Conservation (phyloP, 73 alveolate genomes). For the Paramecium sonneborni region DNA sequence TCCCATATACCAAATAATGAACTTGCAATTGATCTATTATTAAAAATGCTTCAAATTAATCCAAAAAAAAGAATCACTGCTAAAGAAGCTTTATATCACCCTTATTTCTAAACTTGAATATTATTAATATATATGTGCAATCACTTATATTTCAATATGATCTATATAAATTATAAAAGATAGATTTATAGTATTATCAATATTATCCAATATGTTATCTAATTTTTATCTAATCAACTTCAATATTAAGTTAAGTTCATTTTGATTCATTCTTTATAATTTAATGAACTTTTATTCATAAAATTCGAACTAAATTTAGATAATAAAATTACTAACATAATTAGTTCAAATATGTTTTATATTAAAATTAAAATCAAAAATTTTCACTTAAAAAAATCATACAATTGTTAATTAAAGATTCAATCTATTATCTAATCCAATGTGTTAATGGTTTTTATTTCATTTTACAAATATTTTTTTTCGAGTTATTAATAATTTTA, state of each 20-base stretch:
- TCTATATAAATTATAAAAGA: neutral
- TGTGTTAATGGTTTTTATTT: too few relatives aligned
- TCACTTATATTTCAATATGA: neutral
- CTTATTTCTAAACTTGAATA: neutral
- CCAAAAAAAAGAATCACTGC: slow-evolving; percentile 64
- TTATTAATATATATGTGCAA: neutral
- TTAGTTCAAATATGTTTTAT: too few relatives aligned
- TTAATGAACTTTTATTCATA: too few relatives aligned
- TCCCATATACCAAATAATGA: slow-evolving; percentile 23
- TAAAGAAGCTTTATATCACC: slow-evolving; percentile 58
- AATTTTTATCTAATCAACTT: neutral
- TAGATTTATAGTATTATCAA: neutral
- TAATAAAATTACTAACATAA: too few relatives aligned
- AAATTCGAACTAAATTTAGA: too few relatives aligned
- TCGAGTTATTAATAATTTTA: too few relatives aligned
- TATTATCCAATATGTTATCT: neutral
- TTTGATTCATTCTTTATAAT: neutral
- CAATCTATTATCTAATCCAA: too few relatives aligned
- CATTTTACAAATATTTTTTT: too few relatives aligned
- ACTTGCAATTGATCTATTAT: slow-evolving; percentile 17
- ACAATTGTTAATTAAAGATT: too few relatives aligned
- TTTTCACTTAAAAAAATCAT: too few relatives aligned
- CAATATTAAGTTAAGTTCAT: neutral
- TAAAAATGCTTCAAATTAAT: slow-evolving; percentile 9
- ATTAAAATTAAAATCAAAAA: too few relatives aligned